Evolutionary conservation across 441 rosid genomes (phyloP), one percentile per base, ranked within the genome.

Genomic region (Gossypium trilobum): DNA sequence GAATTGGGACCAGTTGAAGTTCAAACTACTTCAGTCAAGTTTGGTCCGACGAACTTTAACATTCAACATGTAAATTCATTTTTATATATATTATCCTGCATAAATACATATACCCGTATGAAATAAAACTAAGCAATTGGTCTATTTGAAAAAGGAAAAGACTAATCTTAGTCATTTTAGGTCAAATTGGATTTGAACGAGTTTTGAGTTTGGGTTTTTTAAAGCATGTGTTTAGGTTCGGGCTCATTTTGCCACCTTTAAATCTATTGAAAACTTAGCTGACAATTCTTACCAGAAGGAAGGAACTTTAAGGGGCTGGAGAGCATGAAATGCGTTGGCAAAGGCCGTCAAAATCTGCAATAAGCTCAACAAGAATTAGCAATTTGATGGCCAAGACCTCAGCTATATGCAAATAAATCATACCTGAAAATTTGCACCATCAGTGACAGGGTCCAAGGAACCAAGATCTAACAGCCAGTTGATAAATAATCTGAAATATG

Each of bases 291-390:
- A 95, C 99, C 98, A 87, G 89, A 95, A 95, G 27, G 93, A 84
- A 78, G 98, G 98, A 79, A 89, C 88, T 85, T 90, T 91, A 23
- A 91, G 89, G 29, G 99, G 99, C 79, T 95, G 98, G 80, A 92
- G 76, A 67, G 81, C 85, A 79, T 95, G 99, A 79, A 95, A 92
- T 69, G 97, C 87, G 76, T 81, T 85, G 60, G 97, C 96, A 81
- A 95, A 92, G 56, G 96, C 84, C 48, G 86, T 82, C 81, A 92
- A 84, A 78, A 95, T 88, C 99, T 95, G 95, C 71, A 78, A 64
- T 64, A 75, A 17, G 8, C 33, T 63, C 51, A 74, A 52, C 4
- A 1, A 33, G 17, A 25, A 59, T 81, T 65, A 77, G 73, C 69
- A 25, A 79, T 25, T 23, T 8, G 67, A 46, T 4, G 25, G 64